A percentile compares a stretch with the other conserved stretches of the same genome.
phyloP scores from a whole-genome alignment of 2,329 filamentous ascomycete species.

The Scortechinia acanthostroma region DNA sequence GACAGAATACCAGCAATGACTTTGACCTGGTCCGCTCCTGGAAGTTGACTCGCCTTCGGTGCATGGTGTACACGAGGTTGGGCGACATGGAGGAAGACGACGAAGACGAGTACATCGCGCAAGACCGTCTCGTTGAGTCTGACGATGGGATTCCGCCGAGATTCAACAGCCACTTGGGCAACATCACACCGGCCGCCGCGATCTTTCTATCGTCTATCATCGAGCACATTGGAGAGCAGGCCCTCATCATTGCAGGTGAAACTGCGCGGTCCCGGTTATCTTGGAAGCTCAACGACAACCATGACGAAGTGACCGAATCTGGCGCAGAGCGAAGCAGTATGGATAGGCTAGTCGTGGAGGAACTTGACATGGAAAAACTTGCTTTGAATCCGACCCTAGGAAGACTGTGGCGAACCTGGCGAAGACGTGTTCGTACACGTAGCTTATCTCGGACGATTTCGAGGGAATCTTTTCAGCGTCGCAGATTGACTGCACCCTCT shows the following conservation, averaged over 20 bases:
- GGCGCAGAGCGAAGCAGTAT: slow-evolving; percentile 13
- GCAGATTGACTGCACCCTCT: slow-evolving; percentile 4
- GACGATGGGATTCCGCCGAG: slow-evolving; percentile 24
- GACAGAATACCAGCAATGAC: slow-evolving; percentile 27
- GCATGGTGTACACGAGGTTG: slow-evolving; percentile 62
- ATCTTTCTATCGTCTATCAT: slow-evolving; percentile 61
- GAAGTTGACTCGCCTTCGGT: slow-evolving; percentile 56
- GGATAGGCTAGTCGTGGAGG: slow-evolving; percentile 44
- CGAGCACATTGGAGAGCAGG: slow-evolving; percentile 55
- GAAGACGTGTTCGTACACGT: slow-evolving; percentile 35
- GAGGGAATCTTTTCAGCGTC: slow-evolving; percentile 13
- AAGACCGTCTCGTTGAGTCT: slow-evolving; percentile 35
- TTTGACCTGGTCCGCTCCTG: slow-evolving; percentile 57
- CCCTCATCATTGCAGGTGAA: slow-evolving; percentile 48
- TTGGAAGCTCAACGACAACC: slow-evolving; percentile 12
- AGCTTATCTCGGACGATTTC: slow-evolving; percentile 22
- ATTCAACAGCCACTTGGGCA: slow-evolving; percentile 37
- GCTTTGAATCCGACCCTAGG: slow-evolving; percentile 54
- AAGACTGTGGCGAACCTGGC: slow-evolving; percentile 60
- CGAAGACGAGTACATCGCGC: slow-evolving; percentile 51
- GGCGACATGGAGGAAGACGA: slow-evolving; percentile 64
- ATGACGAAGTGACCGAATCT: slow-evolving; percentile 14
- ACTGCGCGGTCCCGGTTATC: slow-evolving; percentile 33
- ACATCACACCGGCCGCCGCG: slow-evolving; percentile 51
- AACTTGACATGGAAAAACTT: slow-evolving; percentile 55